Evolutionary conservation across 352 stramenopile genomes (phyloP), one percentile per base, ranked within the genome.

Genomic region (Pythium utonaiense): DNA sequence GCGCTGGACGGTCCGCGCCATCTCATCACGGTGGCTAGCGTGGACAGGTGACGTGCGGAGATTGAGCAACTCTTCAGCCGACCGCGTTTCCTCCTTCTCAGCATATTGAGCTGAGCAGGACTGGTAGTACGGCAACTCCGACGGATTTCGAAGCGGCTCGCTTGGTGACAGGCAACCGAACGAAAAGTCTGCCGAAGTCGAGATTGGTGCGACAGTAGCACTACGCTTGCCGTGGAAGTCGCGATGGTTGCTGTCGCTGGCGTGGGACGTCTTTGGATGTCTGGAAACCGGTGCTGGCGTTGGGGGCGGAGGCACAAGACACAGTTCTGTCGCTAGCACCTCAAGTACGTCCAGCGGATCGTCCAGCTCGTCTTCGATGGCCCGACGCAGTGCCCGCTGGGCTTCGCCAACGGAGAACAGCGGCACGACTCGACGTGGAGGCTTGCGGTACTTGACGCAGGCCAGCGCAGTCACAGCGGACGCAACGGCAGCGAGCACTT

Each of bases 391-490:
- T 17, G 54, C 53, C 2, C 19, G 17, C 0, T 67, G 59, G 3
- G 79, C 77, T 10, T 84, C 66, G 4, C 79, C 69, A 16, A 75
- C 58, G 0, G 75, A 74, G 52, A 89, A 89, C 3, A 73, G 56
- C 1, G 75, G 64, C 2, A 62, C 52, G 9, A 48, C 56, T 1
- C 77, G 71, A 27, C 75, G 73, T 12, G 79, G 77, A 10, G 79
- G 77, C 1, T 66, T 24, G 49, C 70, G 62, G 52, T 71, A 67
- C 19, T 70, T 79, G 8, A 65, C 73, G 48, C 70, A 86, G 10
- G 75, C 76, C 42, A 91, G 77, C 7, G 77, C 73, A 14, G 79
- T 77, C 9, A 91, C 66, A 9, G 78, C 76, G 1, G 76, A 85
- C 12, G 82, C 78, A 19, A 89, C 75, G 10, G 64, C 65, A 6